Base-by-base conservation (phyloP, 352 stramenopile species). In the Saprolegnia diclina region DNA sequence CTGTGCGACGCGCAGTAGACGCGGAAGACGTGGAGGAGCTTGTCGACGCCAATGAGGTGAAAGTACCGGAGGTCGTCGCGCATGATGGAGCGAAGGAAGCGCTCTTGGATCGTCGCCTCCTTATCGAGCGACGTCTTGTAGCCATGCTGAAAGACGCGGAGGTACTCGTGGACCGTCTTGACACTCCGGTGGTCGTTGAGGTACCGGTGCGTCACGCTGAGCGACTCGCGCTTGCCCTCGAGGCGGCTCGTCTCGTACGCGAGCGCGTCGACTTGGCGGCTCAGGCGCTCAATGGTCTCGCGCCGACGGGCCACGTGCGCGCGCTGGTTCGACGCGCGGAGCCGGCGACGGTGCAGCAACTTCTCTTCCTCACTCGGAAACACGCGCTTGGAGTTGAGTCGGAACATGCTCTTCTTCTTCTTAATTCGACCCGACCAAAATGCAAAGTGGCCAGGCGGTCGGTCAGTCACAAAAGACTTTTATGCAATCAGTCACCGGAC, bases 151-250 rank as follows among this genome's bases (percentile, higher is more conserved):
- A 88, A 88, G 32, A 90, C 74, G 4, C 70, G 76, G 65, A 83
- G 79, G 48, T 90, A 90, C 59, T 88, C 80, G 50, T 72, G 67
- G 32, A 90, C 75, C 1, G 68, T 70, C 50, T 81, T 80, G 40
- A 79, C 72, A 0, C 44, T 40, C 1, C 40, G 14, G 14, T 52
- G 63, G 26, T 69, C 63, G 53, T 69, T 69, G 10, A 69, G 38
- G n/a, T 21, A 37, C 63, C 45, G 10, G 16, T 21, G 63, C 26
- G 32, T 61, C 6, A 29, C 63, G 0, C 37, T 13, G 22, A 69
- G 44, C 29, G 29, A 63, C n/a, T 69, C 63, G 11, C 53, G 48
- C 46, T 69, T 69, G 48, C 63, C 44, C 29, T 69, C 63, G 50
- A 69, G 53, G 29, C 63, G 63, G 26, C 52, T 52, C 13, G 54